Evolutionary conservation across 371 early-diverging fungal genomes (phyloP).

Genomic region (Rhizopus arrhizus): DNA sequence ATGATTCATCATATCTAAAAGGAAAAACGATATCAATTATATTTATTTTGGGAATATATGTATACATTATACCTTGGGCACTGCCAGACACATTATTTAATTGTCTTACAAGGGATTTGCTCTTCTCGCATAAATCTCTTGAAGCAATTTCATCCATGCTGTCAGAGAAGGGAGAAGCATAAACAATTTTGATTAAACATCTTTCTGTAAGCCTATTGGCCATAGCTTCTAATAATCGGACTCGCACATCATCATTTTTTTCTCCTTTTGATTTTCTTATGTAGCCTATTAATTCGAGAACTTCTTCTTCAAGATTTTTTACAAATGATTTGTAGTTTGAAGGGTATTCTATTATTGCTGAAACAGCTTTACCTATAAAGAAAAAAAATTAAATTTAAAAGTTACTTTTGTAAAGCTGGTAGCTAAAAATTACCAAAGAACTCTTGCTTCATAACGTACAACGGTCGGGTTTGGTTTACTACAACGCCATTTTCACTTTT

Average conservation of each 20-base stretch:
- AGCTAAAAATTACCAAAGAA: constrained; percentile 15
- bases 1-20: constrained; percentile 6
- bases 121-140: constrained; percentile 5
- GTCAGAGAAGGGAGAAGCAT: constrained; percentile 9
- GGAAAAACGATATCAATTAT: constrained; percentile 1
- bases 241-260: constrained; percentile 12
- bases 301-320: constrained; percentile 15
- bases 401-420: constrained; percentile 14
- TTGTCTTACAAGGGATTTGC: constrained; percentile 3
- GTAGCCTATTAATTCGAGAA: constrained; percentile 10
- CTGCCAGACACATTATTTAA: constrained; percentile 2
- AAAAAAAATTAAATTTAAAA: constrained; percentile 14
- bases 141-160: constrained; percentile 6
- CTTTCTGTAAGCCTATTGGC: constrained; percentile 7
- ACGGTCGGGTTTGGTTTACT: constrained; percentile 7
- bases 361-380: constrained; percentile 13
- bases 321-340: constrained; percentile 11
- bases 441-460: constrained; percentile 16
- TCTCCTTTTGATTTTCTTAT: constrained; percentile 12
- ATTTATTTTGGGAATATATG: constrained; percentile 1
- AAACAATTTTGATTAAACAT: constrained; percentile 6
- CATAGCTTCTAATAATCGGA: constrained; percentile 8
- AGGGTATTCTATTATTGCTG: constrained; percentile 7
- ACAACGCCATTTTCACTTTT: constrained; percentile 8
- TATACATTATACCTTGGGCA: constrained; percentile 7